Percentiles rank a stretch among this genome's conserved stretches.
These are phyloP conservation scores for Coniosporium tulheliwenetii DNA, from an alignment of 2,329 filamentous ascomycete species.

Conservation along the genomic window DNA sequence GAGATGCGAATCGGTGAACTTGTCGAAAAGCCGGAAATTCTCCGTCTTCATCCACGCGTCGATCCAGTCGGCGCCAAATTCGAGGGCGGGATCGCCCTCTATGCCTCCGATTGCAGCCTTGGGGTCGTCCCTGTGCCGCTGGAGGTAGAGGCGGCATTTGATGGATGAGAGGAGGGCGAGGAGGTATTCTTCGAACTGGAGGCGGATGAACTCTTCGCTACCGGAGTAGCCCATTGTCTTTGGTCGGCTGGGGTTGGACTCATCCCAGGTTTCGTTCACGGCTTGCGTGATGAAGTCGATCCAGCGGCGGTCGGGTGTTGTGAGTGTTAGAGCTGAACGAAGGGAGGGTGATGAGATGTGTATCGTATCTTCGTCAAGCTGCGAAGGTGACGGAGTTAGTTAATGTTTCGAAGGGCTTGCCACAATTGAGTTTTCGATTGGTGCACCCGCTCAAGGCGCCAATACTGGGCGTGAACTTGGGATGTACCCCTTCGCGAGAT, in stretches of 20 bases:
- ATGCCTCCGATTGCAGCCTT: slow-evolving; percentile 39
- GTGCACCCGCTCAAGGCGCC: no score
- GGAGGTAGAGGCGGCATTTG: slow-evolving; percentile 56
- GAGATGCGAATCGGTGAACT: slow-evolving; percentile 57
- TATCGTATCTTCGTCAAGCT: slow-evolving; percentile 73
- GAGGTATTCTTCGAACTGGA: slow-evolving; percentile 95
- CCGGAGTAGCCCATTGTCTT: slow-evolving; percentile 90
- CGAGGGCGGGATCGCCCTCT: slow-evolving; percentile 69
- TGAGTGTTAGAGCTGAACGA: slow-evolving; percentile 58
- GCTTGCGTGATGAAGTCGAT: slow-evolving; percentile 91
- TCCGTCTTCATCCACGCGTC: slow-evolving; percentile 78
- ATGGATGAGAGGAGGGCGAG: slow-evolving; percentile 74
- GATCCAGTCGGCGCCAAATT: slow-evolving; percentile 76
- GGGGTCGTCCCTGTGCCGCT: slow-evolving; percentile 33
- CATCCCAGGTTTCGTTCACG: slow-evolving; percentile 94
- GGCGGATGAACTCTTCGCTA: slow-evolving; percentile 90
- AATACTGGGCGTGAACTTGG: no score
- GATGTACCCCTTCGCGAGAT: no score
- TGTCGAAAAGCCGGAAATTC: slow-evolving; percentile 81
- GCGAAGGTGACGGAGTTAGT: not conserved
- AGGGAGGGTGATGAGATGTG: slow-evolving; percentile 71
- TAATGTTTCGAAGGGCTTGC: not conserved
- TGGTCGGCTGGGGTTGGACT: slow-evolving; percentile 72
- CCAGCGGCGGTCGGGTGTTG: slow-evolving; percentile 81
- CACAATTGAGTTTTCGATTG: not conserved